Evolutionary conservation across 2,329 filamentous ascomycete genomes (phyloP), one percentile per base, ranked within the genome.

Genomic region (Annulohypoxylon truncatum): DNA sequence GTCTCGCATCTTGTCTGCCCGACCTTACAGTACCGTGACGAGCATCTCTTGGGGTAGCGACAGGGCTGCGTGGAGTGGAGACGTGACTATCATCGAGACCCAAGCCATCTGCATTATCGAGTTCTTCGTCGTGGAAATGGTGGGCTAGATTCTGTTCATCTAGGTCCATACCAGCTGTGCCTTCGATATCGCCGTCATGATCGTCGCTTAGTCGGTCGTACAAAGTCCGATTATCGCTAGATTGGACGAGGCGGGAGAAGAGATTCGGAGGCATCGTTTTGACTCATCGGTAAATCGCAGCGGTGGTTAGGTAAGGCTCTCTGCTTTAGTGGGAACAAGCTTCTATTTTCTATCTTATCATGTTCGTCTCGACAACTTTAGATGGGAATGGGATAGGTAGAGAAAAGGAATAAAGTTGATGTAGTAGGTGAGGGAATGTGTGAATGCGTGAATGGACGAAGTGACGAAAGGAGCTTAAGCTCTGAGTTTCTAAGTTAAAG

Each of bases 131-230:
- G 40, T 82, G 80, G 58, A 87, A 85, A 24, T 83, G 74, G 53
- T 86, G 80, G 42, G 81, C 81, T 5, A 87, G 73, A 66, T 87
- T 87, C 71, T 86, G 82, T 66, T 87, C 83, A 70, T 87, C 85
- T 4, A 87, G 62, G 20, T 78, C 77, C n/a, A 81, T 73, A 1
- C 79, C 82, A 3, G 79, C 79, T 46, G 78, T 78, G 31, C 79
- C 78, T 65, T 85, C 82, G 22, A 77, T 65, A 58, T 84, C 83
- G 51, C 70, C 65, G 20, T 80, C 74, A 44, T 78, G 78, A 47
- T 81, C 81, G n/a, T 77, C 77, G 66, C 81, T 78, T 13, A 85
- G 74, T 28, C 83, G 82, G 61, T 85, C 81, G 74, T 87, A 87
- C 69, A 84, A 85, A 2, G 85, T 82, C 52, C 79, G 74, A 58